Evolutionary conservation across 139 green algal genomes (phyloP).

Genomic region (Yamagishiella unicocca): DNA sequence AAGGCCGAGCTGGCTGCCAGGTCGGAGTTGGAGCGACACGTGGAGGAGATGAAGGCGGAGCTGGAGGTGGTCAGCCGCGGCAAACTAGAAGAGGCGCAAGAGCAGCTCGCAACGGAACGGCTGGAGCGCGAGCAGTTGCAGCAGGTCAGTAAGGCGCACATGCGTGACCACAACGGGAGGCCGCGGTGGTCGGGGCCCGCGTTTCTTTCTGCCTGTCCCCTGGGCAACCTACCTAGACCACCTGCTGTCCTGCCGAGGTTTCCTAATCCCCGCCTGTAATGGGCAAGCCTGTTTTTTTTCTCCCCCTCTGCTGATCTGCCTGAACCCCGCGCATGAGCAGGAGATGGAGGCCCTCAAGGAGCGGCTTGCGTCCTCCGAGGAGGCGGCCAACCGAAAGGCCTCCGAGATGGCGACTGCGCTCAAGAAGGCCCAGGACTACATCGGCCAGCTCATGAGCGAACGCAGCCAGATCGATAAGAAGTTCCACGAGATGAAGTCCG

Average conservation of each 20-base stretch:
- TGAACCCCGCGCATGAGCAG: constrained; percentile 24
- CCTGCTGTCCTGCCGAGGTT: too few relatives aligned
- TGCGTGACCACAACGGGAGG: too few relatives aligned
- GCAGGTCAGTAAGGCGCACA: too few relatives aligned
- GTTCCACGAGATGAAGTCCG: constrained; percentile 77
- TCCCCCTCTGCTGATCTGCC: too few relatives aligned
- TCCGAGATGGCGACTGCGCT: constrained; percentile 64
- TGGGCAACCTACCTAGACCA: too few relatives aligned
- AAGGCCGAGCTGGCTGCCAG: constrained; percentile 35
- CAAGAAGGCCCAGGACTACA: constrained; percentile 64
- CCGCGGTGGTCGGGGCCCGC: too few relatives aligned
- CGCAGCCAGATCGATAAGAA: constrained; percentile 72
- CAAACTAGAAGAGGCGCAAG: constrained; percentile 34
- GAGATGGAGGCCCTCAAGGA: constrained; percentile 32
- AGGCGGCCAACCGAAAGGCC: neutral
- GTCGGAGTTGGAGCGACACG: constrained; percentile 32
- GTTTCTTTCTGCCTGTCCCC: too few relatives aligned
- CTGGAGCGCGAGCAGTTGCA: constrained; percentile 38
- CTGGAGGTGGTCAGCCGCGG: constrained; percentile 50
- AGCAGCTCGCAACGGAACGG: constrained; percentile 44
- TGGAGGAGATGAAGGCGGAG: constrained; percentile 58
- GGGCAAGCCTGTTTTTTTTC: too few relatives aligned
- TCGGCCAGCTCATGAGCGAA: constrained; percentile 59
- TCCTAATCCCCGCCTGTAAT: too few relatives aligned
- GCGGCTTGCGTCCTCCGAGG: neutral